A percentile compares a stretch with the other conserved stretches of the same genome.
These are phyloP conservation scores for Coemansia sp. DNA, from an alignment of 192 early-diverging fungal species.

Conservation along the genomic window DNA sequence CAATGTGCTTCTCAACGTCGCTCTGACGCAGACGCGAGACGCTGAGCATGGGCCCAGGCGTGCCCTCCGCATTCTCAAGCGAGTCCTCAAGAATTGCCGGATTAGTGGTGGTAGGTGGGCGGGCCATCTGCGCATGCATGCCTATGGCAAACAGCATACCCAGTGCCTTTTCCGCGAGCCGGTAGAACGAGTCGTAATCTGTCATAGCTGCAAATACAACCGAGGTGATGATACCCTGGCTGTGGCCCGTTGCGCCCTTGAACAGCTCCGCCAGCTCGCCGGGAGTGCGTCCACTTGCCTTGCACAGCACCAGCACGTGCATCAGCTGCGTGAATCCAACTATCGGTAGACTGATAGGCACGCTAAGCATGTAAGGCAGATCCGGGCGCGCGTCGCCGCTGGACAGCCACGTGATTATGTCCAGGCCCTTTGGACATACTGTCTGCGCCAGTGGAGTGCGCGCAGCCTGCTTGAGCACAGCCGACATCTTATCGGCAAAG, in stretches of 20 bases:
- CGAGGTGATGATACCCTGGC: conserved; percentile 89
- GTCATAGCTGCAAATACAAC: conserved; percentile 83
- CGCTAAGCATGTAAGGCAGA: conserved; percentile 74
- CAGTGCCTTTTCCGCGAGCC: conserved; percentile 83
- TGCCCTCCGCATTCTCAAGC: conserved; percentile 83
- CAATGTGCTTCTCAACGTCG: conserved; percentile 81
- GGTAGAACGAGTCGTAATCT: conserved; percentile 76
- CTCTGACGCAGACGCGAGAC: conserved; percentile 77
- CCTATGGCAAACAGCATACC: conserved; percentile 87
- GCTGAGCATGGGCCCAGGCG: conserved; percentile 89
- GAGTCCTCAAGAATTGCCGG: conserved; percentile 89
- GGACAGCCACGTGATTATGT: conserved; percentile 83
- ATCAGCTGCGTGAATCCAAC: conserved; percentile 89
- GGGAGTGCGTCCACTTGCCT: conserved; percentile 62
- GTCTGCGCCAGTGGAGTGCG: conserved; percentile 62
- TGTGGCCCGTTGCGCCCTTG: conserved; percentile 83
- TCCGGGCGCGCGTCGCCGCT: conserved; percentile 75
- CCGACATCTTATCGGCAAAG: conserved; percentile 75
- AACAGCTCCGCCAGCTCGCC: conserved; percentile 60
- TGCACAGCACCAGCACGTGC: conserved; percentile 83
- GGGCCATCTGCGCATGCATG: conserved; percentile 78
- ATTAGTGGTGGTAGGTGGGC: conserved; percentile 77
- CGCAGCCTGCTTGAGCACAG: conserved; percentile 63
- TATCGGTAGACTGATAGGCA: conserved; percentile 79
- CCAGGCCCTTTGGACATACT: conserved; percentile 74